These are phyloP conservation scores for Dactylellina drechsleri DNA, from an alignment of 2,329 filamentous ascomycete species.

Conservation along the genomic window DNA sequence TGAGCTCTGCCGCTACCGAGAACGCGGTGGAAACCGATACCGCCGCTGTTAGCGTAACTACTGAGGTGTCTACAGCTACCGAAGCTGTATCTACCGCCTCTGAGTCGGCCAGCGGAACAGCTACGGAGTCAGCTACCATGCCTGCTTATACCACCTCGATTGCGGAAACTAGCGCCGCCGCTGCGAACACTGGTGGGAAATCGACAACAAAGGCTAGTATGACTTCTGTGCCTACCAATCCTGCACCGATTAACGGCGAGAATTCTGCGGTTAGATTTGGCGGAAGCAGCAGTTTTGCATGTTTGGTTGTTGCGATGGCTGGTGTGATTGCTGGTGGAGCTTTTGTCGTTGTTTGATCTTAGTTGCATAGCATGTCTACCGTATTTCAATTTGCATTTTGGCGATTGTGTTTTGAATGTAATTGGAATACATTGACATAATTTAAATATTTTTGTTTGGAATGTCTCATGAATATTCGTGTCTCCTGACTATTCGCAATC, in stretches of 20 bases:
- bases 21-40: background rate
- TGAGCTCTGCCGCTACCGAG: background rate
- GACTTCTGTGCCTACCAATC: constrained; percentile 8
- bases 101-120: background rate
- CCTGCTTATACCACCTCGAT: background rate
- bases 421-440: constrained; percentile 11
- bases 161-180: background rate
- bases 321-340: constrained; percentile 23
- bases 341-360: constrained; percentile 12
- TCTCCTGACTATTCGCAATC: too few species aligned
- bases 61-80: background rate
- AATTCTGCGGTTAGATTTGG: constrained; percentile 8
- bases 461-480: too few species aligned
- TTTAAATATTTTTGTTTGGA: background rate
- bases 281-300: constrained; percentile 14
- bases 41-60: background rate
- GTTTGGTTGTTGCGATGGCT: constrained; percentile 20
- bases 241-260: constrained; percentile 20
- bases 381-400: background rate
- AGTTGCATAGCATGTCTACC: too few species aligned
- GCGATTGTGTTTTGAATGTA: constrained; percentile 15
- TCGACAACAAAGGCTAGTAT: constrained; percentile 6
- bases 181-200: background rate
- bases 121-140: background rate
- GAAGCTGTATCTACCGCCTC: background rate